phyloP scores from a whole-genome alignment of 1,139 yeast species.

The Sporopachydermia cereana region DNA sequence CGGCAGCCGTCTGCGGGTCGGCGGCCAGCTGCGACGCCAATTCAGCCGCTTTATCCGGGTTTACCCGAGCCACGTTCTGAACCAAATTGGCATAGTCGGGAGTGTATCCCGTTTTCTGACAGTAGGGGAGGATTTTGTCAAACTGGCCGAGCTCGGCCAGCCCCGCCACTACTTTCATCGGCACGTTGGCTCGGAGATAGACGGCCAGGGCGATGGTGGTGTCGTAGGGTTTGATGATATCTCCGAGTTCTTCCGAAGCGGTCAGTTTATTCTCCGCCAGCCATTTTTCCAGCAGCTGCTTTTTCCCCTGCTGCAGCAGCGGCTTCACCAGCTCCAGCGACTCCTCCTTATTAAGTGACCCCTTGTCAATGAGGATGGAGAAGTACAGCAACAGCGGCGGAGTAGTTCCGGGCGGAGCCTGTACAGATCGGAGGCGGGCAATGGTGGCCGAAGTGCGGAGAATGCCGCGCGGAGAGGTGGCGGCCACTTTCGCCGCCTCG shows the following conservation, averaged over 20 bases:
- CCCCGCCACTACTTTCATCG: constrained; percentile 83
- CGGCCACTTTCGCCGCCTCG: constrained; percentile 94
- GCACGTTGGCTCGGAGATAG: constrained; percentile 73
- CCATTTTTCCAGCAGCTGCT: constrained; percentile 92
- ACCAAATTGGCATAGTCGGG: constrained; percentile 88
- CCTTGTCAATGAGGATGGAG: constrained; percentile 84
- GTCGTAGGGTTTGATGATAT: constrained; percentile 82
- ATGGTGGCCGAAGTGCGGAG: constrained; percentile 93
- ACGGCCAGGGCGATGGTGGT: constrained; percentile 82
- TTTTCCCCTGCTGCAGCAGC: constrained; percentile 90
- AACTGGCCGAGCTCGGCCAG: constrained; percentile 95
- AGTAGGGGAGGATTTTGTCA: constrained; percentile 89
- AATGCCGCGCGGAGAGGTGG: constrained; percentile 71
- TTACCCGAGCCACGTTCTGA: constrained; percentile 81
- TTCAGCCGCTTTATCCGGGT: constrained; percentile 97
- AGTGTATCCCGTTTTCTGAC: constrained; percentile 76
- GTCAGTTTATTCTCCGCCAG: constrained; percentile 89
- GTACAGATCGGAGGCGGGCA: constrained; percentile 80
- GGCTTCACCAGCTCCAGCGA: constrained; percentile 93
- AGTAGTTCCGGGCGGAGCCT: constrained; percentile 92
- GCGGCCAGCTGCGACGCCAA: constrained; percentile 81
- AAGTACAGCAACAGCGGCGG: constrained; percentile 92
- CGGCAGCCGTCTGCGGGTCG: constrained; percentile 45
- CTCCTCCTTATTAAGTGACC: constrained; percentile 86
- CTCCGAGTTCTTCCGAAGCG: constrained; percentile 93